Base-by-base conservation (phyloP, 805 yeast genomes). In the Candida palmyrensis region DNA sequence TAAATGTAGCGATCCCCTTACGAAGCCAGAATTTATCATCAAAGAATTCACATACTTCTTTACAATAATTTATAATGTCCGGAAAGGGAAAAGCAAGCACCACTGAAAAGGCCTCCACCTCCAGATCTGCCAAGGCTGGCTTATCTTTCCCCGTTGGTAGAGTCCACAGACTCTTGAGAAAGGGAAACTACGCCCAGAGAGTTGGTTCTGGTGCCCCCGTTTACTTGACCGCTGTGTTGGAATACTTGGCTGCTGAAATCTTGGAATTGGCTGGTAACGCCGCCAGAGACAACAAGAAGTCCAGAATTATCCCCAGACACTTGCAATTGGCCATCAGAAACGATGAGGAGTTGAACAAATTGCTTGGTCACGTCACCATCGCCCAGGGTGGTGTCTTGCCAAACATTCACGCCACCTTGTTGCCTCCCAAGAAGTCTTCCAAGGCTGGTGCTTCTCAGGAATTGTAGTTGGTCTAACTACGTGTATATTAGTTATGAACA, bases 341-440 rank as follows among this genome's bases (percentile, higher is more conserved):
- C 63, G 97, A 90, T 77, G 97, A 90, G 73, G 97, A 90, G 72
- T 79, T 90, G 68, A 89, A 90, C 85, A 88, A 85, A 69, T 78
- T 89, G 55, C 76, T 90, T 48, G 77, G 77, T 53, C 87, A 87
- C 65, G 98, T 90, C 48, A 89, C 96, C 47, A 90, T 89, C 57
- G 96, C 97, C 50, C 95, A 88, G 71, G 97, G 97, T 82, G 97
- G 97, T 85, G 97, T 90, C 55, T 78, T 89, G 68, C 97, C 97
- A 74, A 86, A 87, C 81, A 85, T 88, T 62, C 96, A 86, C 73
- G 87, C 81, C 71, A 81, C 82, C 74, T 81, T 89, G 66, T 79
- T 89, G 53, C 89, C 90, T 66, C 76, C 82, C 74, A 81, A 80
- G 73, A 66, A 79, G 43, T 68, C 73, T 33, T 75, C 75, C 59